A percentile compares a stretch with the other conserved stretches of the same genome.
phyloP scores from a whole-genome alignment of 164 flowering plant genomes.

The Chimonanthus praecox region DNA sequence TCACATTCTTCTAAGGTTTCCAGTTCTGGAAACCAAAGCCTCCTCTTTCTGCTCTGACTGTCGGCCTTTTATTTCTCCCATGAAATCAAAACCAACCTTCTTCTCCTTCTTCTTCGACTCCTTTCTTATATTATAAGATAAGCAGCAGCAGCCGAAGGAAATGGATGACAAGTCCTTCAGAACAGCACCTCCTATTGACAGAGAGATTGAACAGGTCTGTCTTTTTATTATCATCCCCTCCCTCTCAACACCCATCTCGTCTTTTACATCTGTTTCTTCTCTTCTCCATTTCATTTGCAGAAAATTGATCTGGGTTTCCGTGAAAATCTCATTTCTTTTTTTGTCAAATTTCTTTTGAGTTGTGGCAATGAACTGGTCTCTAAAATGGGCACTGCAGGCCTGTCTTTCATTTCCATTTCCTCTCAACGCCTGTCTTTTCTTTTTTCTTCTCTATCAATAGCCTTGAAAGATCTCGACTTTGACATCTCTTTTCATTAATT shows the following conservation, averaged over 20 bases:
- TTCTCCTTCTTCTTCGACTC: background rate
- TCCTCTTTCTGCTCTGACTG: slow-evolving; percentile 11
- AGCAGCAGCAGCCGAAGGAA: background rate
- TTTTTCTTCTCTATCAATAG: too few species aligned
- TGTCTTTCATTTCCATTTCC: too few species aligned
- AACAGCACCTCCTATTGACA: slow-evolving; percentile 22
- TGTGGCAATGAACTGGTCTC: too few species aligned
- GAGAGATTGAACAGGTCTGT: slow-evolving; percentile 45
- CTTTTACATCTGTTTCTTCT: background rate
- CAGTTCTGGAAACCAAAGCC: slow-evolving; percentile 16
- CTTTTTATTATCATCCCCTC: background rate
- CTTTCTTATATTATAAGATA: background rate
- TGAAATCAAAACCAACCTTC: slow-evolving; percentile 7
- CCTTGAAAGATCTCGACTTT: too few species aligned
- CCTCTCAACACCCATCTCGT: background rate
- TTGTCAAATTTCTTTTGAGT: background rate
- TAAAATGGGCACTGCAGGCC: too few species aligned
- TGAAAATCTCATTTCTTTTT: background rate
- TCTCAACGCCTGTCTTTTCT: too few species aligned
- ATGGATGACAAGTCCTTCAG: slow-evolving; percentile 35
- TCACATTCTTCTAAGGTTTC: slow-evolving; percentile 24
- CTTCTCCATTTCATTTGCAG: background rate
- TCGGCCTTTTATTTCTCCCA: slow-evolving; percentile 12
- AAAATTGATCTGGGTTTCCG: background rate
- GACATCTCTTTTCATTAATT: background rate